Evolutionary conservation across 768 basidiomycete species (phyloP).

Genomic region (Mrakia hoshinonis): DNA sequence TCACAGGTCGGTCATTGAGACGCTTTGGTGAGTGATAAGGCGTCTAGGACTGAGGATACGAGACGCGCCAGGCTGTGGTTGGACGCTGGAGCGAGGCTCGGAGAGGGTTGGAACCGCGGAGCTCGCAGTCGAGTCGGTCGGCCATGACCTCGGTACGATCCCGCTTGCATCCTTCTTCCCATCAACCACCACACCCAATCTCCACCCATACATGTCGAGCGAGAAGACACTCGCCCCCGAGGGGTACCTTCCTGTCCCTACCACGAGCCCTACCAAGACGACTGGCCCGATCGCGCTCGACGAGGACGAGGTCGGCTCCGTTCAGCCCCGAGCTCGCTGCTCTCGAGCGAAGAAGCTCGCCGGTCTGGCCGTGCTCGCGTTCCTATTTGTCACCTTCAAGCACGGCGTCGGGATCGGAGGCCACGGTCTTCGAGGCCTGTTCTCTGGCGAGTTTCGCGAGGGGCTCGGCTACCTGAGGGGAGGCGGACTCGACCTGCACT

Average conservation of each 20-base stretch:
- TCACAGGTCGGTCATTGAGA: too few species aligned
- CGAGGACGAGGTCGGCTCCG: neutral
- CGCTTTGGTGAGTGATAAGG: too few species aligned
- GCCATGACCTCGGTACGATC: too few species aligned
- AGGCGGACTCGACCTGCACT: conserved; percentile 1
- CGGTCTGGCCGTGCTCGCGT: neutral
- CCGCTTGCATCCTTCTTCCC: too few species aligned
- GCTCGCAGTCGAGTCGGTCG: too few species aligned
- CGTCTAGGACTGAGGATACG: too few species aligned
- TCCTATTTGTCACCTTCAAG: neutral
- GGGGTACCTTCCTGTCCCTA: conserved; percentile 6
- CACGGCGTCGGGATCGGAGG: conserved; percentile 7
- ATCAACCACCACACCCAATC: too few species aligned
- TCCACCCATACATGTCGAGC: too few species aligned
- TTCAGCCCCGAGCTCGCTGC: neutral
- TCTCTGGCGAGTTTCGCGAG: conserved; percentile 14
- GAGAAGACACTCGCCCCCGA: neutral
- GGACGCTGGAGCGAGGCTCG: too few species aligned
- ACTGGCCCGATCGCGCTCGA: neutral
- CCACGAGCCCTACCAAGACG: neutral
- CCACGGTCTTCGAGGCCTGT: conserved; percentile 11
- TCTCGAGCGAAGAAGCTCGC: conserved; percentile 5
- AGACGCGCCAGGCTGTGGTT: too few species aligned
- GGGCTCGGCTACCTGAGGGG: conserved; percentile 18
- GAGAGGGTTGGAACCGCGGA: too few species aligned